Percentiles rank a stretch among this genome's conserved stretches.
Evolutionary conservation across 1,284 basidiomycete genomes (phyloP).

Genomic region (Trametes versicolor): DNA sequence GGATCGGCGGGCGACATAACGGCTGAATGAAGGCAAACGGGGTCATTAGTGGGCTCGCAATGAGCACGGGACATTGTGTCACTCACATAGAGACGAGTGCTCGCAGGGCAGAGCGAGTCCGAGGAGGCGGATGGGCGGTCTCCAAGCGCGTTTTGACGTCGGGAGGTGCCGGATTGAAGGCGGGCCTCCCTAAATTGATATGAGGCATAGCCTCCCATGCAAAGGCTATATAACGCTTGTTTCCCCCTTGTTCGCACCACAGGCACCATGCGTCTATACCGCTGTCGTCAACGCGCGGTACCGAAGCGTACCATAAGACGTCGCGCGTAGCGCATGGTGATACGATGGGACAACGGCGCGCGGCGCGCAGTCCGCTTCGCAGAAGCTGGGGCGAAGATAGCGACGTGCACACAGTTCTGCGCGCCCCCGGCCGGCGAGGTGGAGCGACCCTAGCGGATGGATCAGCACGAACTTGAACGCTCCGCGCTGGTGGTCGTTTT

Average conservation of each 20-base stretch:
- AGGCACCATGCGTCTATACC: not conserved
- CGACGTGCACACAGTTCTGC: not conserved
- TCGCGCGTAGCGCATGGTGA: not conserved
- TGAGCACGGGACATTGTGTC: not conserved
- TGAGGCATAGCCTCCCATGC: conserved; percentile 15
- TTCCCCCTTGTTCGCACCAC: conserved; percentile 15
- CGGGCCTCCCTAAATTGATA: conserved; percentile 13
- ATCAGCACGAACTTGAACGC: conserved; percentile 1
- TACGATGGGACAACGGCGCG: conserved; percentile 1
- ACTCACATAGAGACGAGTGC: conserved; percentile 1
- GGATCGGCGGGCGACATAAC: conserved; percentile 10
- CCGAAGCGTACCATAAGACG: not conserved
- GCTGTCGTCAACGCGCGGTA: not conserved
- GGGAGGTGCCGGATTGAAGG: conserved; percentile 4
- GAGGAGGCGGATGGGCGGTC: conserved; percentile 6
- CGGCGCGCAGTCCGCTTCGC: conserved; percentile 12
- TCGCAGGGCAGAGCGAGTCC: conserved; percentile 1
- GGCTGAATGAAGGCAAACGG: not conserved
- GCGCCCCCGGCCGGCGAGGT: not conserved
- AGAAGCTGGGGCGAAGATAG: conserved; percentile 11
- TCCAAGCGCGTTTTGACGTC: conserved; percentile 2
- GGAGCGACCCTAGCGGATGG: conserved; percentile 11
- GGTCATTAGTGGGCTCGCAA: not conserved
- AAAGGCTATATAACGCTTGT: conserved; percentile 16
- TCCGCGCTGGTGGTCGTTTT: not conserved